A percentile compares a stretch with the other conserved stretches of the same genome.
These are phyloP conservation scores for Aspergillus campestris DNA, from an alignment of 495 filamentous ascomycete genomes.

Conservation along the genomic window DNA sequence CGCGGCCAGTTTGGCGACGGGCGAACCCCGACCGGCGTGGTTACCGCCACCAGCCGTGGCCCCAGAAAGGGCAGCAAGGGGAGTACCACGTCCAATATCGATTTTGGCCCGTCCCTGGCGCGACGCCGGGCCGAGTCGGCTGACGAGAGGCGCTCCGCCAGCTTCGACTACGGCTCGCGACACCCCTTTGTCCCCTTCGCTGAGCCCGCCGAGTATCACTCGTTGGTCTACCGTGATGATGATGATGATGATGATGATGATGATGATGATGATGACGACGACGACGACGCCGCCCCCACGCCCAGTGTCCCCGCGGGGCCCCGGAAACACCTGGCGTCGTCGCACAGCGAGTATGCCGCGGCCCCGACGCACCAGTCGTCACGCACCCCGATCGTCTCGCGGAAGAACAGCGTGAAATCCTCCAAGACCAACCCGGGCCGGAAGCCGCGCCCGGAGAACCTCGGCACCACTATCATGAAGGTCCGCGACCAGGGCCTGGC, in stretches of 20 bases:
- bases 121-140: constrained; percentile 47
- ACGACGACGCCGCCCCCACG: constrained; percentile 78
- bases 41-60: constrained; percentile 10
- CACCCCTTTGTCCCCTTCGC: constrained; percentile 24
- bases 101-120: constrained; percentile 44
- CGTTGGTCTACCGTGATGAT: constrained; percentile 44
- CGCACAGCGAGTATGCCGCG: constrained; percentile 26
- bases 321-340: constrained; percentile 28
- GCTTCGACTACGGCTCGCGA: constrained; percentile 60
- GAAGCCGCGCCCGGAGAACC: constrained; percentile 30
- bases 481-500: constrained; percentile 21
- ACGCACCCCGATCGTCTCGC: constrained; percentile 31
- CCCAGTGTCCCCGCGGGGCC: constrained; percentile 82
- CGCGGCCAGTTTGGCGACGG: constrained; percentile 21
- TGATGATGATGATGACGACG: constrained; percentile 50
- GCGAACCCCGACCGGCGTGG: constrained; percentile 2
- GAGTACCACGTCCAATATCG: constrained; percentile 61
- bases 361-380: constrained; percentile 38
- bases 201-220: constrained; percentile 17
- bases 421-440: constrained; percentile 39
- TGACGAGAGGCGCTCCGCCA: constrained; percentile 59
- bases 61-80: constrained; percentile 61
- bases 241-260: constrained; percentile 52
- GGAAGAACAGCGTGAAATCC: constrained; percentile 56
- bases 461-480: constrained; percentile 30